Conservation (phyloP, 805 yeast genomes). For the Candida glaebosa region DNA sequence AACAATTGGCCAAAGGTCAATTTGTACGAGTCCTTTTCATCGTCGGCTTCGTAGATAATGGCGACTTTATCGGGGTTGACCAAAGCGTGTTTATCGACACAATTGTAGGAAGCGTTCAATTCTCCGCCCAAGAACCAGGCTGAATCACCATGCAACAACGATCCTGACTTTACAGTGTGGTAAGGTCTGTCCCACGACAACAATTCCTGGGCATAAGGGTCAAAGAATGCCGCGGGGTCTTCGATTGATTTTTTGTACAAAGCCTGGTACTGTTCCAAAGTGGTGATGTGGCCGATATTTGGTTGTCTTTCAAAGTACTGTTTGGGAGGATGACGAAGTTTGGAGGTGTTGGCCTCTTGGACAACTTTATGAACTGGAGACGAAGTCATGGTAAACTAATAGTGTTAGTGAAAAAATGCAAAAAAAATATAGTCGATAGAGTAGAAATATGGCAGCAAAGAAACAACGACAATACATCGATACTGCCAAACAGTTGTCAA, state of each 20-base stretch:
- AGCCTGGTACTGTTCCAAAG: conserved; percentile 63
- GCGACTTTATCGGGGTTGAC: conserved; percentile 70
- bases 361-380: conserved; percentile 43
- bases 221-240: conserved; percentile 79
- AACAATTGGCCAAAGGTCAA: conserved; percentile 71
- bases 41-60: conserved; percentile 78
- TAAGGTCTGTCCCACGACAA: conserved; percentile 81
- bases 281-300: conserved; percentile 53
- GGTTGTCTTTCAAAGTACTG: conserved; percentile 60
- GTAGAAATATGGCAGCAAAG: not conserved
- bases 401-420: not conserved
- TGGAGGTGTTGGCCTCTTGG: conserved; percentile 57
- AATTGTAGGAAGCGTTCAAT: conserved; percentile 74
- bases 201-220: conserved; percentile 66
- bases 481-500: no score
- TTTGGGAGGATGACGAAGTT: conserved; percentile 49
- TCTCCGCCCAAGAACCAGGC: conserved; percentile 82
- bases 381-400: conserved; percentile 18
- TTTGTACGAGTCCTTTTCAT: conserved; percentile 57
- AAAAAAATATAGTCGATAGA: not conserved
- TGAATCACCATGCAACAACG: conserved; percentile 51
- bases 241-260: conserved; percentile 72
- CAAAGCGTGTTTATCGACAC: conserved; percentile 80
- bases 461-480: no score
- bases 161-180: conserved; percentile 59